Evolutionary conservation across 2,329 filamentous ascomycete genomes (phyloP).

Genomic region (Trichophyton equinum): DNA sequence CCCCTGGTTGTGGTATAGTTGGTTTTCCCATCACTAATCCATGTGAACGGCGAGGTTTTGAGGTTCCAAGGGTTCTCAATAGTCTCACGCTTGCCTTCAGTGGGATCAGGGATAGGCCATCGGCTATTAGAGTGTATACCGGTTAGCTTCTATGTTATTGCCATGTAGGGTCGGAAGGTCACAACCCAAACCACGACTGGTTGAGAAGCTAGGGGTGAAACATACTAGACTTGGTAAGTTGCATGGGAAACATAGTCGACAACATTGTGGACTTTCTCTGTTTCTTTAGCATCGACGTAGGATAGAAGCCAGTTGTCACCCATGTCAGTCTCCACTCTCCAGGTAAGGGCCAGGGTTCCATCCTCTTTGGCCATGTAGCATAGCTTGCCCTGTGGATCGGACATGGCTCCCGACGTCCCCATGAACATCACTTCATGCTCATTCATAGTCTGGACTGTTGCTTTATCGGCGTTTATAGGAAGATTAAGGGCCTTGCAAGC

Average conservation of each 20-base stretch:
- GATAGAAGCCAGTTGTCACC: slow-evolving; percentile 13
- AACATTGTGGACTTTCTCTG: slow-evolving; percentile 9
- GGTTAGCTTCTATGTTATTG: background rate
- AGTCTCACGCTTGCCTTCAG: slow-evolving; percentile 6
- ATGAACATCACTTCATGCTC: slow-evolving; percentile 9
- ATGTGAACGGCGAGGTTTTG: slow-evolving; percentile 7
- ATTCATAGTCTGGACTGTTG: slow-evolving; percentile 2
- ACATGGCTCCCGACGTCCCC: slow-evolving; percentile 11
- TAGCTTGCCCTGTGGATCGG: slow-evolving; percentile 9
- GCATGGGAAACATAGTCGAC: slow-evolving; percentile 11
- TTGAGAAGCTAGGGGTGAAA: background rate
- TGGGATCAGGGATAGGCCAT: slow-evolving; percentile 10
- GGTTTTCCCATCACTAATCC: slow-evolving; percentile 7
- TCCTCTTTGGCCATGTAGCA: slow-evolving; percentile 10
- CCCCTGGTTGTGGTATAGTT: slow-evolving; percentile 11
- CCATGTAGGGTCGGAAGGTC: background rate
- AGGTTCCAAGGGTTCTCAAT: slow-evolving; percentile 9
- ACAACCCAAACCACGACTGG: background rate
- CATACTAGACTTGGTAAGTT: slow-evolving; percentile 11
- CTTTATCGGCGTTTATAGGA: slow-evolving; percentile 8
- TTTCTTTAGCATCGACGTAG: slow-evolving; percentile 11
- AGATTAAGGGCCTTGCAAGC: slow-evolving; percentile 8
- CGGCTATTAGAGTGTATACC: background rate
- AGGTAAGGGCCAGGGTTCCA: slow-evolving; percentile 9
- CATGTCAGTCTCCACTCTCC: slow-evolving; percentile 12